These are phyloP conservation scores for Aspergillus saccharolyticus DNA, from an alignment of 495 filamentous ascomycete genomes.

Conservation along the genomic window DNA sequence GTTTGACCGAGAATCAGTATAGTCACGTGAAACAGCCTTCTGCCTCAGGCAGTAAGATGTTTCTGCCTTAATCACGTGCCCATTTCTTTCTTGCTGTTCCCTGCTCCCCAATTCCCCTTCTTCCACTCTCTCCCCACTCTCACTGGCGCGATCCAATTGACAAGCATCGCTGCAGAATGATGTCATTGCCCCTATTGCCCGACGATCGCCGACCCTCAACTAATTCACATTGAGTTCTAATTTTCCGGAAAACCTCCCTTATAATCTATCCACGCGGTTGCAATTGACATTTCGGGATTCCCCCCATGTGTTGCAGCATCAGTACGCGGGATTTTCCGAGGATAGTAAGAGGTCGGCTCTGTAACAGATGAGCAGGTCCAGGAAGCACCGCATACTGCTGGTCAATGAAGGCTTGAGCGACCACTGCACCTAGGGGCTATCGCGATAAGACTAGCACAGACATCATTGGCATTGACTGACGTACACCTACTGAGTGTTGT, in stretches of 20 bases:
- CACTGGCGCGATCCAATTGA: background rate
- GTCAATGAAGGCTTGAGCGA: slow-evolving; percentile 3
- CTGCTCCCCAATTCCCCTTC: background rate
- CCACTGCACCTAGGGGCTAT: background rate
- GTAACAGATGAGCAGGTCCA: background rate
- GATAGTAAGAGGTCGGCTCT: background rate
- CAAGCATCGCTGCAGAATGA: slow-evolving; percentile 15
- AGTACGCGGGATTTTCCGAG: background rate
- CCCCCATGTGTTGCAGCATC: background rate
- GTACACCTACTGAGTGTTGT: background rate
- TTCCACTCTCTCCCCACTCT: background rate
- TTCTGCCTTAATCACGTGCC: slow-evolving; percentile 1
- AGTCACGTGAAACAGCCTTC: background rate
- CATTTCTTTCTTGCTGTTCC: background rate
- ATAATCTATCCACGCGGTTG: background rate
- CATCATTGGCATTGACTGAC: slow-evolving; percentile 4
- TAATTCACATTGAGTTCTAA: slow-evolving; percentile 4
- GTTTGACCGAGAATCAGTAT: background rate
- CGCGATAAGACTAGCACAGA: slow-evolving; percentile 3
- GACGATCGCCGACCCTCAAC: slow-evolving; percentile 15
- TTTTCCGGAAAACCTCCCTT: background rate
- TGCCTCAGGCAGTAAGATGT: background rate
- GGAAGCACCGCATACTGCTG: background rate
- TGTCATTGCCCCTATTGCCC: slow-evolving; percentile 14
- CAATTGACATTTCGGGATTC: background rate